Evolutionary conservation across 139 green algal genomes (phyloP).

Genomic region (Chlamydomonas sp.): DNA sequence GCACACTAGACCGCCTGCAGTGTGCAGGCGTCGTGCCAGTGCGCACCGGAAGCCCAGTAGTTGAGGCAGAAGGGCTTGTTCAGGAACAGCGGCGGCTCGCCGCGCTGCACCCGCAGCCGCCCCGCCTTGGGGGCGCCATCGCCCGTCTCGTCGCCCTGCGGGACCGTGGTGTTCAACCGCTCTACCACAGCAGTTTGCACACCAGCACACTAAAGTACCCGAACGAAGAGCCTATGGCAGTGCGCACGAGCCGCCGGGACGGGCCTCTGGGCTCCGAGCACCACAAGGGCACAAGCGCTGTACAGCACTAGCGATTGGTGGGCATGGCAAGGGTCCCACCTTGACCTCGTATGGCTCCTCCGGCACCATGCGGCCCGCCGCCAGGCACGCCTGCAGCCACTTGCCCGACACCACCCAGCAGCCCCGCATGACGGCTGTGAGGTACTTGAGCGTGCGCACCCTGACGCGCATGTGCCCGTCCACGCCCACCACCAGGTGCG

Average conservation of each 20-base stretch:
- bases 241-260: no score
- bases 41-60: not conserved
- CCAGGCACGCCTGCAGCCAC: constrained; percentile 8
- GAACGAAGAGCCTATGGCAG: no score
- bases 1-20: no score
- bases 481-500: constrained; percentile 23
- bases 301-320: no score
- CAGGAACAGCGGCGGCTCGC: constrained; percentile 5
- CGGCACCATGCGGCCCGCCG: constrained; percentile 1
- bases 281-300: no score
- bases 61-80: not conserved
- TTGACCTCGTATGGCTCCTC: constrained; percentile 21
- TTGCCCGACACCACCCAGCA: constrained; percentile 19
- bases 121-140: not conserved
- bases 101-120: not conserved
- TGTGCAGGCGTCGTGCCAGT: no score
- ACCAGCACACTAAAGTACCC: no score
- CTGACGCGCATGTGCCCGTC: not conserved
- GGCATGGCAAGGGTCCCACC: not conserved
- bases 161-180: no score
- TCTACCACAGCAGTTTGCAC: no score
- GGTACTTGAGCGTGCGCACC: constrained; percentile 33
- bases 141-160: not conserved
- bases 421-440: not conserved
- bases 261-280: no score